phyloP scores from a whole-genome alignment of 202 grass and related monocot genomes.

The Setaria viridis region DNA sequence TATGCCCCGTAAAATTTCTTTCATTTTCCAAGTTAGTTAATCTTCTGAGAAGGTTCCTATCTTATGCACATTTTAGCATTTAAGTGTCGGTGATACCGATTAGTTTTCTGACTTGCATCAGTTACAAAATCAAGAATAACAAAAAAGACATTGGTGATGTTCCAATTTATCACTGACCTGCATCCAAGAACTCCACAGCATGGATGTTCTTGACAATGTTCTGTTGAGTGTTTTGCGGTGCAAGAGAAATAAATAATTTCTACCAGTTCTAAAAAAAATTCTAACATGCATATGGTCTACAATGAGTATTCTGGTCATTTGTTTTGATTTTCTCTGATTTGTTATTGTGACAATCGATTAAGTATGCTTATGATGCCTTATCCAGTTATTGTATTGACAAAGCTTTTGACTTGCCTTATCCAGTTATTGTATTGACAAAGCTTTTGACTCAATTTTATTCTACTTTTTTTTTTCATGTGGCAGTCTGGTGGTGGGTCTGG shows the following conservation, averaged over 20 bases:
- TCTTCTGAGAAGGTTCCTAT: constrained; percentile 1
- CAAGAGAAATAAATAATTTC: neutral
- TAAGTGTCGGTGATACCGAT: constrained; percentile 10
- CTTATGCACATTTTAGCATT: constrained; percentile 30
- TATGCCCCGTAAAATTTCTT: constrained; percentile 7
- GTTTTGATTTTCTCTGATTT: constrained; percentile 36
- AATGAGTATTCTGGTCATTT: constrained; percentile 35
- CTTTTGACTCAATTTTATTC: constrained; percentile 38
- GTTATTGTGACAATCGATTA: constrained; percentile 3
- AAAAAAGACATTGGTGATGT: constrained; percentile 23
- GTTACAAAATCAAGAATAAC: constrained; percentile 22
- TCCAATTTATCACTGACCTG: constrained; percentile 3
- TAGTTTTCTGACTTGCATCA: constrained; percentile 20
- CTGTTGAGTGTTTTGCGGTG: constrained; percentile 1
- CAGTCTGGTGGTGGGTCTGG: constrained; percentile 73
- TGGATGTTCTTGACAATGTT: neutral
- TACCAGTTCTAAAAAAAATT: neutral
- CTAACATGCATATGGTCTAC: neutral
- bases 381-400: constrained; percentile 17
- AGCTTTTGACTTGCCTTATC: neutral
- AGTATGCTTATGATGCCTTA: constrained; percentile 2
- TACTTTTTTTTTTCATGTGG: constrained; percentile 48
- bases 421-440: constrained; percentile 20
- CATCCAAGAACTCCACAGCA: neutral
- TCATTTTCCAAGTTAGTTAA: neutral